phyloP scores from a whole-genome alignment of 169 alveolate species.

The Plasmodium berghei region DNA sequence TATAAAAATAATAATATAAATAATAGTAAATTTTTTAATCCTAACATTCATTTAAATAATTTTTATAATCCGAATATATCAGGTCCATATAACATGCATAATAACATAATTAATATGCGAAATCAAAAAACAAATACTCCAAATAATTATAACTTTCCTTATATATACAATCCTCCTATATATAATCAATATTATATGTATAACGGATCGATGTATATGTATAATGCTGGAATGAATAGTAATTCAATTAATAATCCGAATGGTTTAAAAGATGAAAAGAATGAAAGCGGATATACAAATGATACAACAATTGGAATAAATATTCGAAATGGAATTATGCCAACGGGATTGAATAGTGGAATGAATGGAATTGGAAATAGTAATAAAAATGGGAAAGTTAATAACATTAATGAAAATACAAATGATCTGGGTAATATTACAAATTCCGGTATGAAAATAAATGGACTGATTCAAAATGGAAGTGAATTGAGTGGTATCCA shows the following conservation, averaged over 20 bases:
- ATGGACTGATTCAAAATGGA: neutral
- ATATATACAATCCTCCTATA: conserved; percentile 41
- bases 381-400: too few relatives aligned
- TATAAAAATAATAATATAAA: conserved; percentile 23
- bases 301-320: neutral
- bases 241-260: neutral
- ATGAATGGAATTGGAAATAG: neutral
- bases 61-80: conserved; percentile 6
- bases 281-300: neutral
- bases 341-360: neutral
- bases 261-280: neutral
- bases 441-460: neutral
- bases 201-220: conserved; percentile 57
- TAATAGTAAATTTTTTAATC: conserved; percentile 35
- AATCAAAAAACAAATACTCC: neutral
- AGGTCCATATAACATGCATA: conserved; percentile 6
- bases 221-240: neutral
- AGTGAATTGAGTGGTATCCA: neutral
- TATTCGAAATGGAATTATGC: neutral
- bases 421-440: neutral
- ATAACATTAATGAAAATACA: neutral
- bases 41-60: conserved; percentile 29
- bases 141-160: conserved; percentile 31
- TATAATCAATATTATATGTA: conserved; percentile 68
- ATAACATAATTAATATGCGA: conserved; percentile 10